A percentile compares a stretch with the other conserved stretches of the same genome.
phyloP scores from a whole-genome alignment of 495 filamentous ascomycete species.

The Astrocystis sublimbata region DNA sequence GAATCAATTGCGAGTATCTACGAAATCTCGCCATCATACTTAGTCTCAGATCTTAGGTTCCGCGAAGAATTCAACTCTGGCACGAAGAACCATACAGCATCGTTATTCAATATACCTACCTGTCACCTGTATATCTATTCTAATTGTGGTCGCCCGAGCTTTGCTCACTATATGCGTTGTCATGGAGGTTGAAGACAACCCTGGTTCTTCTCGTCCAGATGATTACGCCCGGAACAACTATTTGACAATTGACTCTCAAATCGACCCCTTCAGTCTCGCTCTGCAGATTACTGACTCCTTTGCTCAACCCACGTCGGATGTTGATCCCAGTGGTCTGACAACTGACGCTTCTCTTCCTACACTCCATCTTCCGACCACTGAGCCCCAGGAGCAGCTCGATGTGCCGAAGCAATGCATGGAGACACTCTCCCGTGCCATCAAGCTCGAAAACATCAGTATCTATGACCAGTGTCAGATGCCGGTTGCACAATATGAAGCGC shows the following conservation, averaged over 20 bases:
- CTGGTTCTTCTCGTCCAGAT: constrained; percentile 19
- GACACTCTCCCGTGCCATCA: constrained; percentile 19
- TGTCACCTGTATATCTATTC: no score
- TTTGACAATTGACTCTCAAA: constrained; percentile 40
- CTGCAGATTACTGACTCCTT: constrained; percentile 15
- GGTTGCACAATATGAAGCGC: constrained; percentile 19
- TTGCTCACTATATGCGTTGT: neutral
- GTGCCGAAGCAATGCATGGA: constrained; percentile 26
- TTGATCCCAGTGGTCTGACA: constrained; percentile 1
- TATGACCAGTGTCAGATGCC: constrained; percentile 23
- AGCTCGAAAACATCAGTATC: constrained; percentile 16
- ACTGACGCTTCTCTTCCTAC: constrained; percentile 30
- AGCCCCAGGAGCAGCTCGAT: constrained; percentile 31
- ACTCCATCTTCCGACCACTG: constrained; percentile 24
- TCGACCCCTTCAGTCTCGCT: constrained; percentile 17
- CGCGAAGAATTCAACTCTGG: no score
- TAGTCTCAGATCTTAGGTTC: no score
- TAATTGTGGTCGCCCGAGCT: no score
- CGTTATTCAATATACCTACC: no score
- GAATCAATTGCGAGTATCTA: neutral
- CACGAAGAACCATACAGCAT: no score
- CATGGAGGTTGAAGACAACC: constrained; percentile 21
- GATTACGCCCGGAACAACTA: constrained; percentile 47
- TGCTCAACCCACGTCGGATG: neutral
- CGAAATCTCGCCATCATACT: no score